A percentile compares a stretch with the other conserved stretches of the same genome.
Conservation (phyloP, 495 filamentous ascomycete genomes). For the Trichoderma reesei region DNA sequence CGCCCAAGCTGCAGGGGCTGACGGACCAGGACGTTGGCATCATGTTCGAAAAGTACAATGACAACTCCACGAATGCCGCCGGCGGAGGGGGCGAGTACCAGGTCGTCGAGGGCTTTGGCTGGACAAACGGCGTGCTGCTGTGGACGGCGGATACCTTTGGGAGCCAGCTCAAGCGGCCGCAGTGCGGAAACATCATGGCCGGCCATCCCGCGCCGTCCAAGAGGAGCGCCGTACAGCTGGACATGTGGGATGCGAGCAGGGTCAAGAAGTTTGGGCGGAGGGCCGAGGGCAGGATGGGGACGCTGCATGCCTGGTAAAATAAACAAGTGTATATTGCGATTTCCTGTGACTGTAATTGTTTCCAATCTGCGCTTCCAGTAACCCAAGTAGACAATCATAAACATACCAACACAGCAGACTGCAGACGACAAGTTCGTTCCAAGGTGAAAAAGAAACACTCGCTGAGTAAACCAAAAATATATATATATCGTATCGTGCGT, state of each 20-base stretch:
- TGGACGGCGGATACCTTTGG: slow-evolving; percentile 39
- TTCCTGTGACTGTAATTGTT: no score
- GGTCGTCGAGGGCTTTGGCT: slow-evolving; percentile 44
- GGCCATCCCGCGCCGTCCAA: slow-evolving; percentile 19
- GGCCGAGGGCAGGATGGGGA: slow-evolving; percentile 4
- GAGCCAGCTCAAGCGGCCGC: slow-evolving; percentile 28
- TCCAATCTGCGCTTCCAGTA: no score
- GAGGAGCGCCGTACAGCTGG: slow-evolving; percentile 31
- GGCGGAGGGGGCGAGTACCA: slow-evolving; percentile 41
- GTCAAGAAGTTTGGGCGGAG: slow-evolving; percentile 27
- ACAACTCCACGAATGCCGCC: slow-evolving; percentile 36
- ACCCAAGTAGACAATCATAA: no score
- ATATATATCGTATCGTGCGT: neutral
- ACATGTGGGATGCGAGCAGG: slow-evolving; percentile 28
- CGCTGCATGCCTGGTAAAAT: no score
- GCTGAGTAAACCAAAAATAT: neutral
- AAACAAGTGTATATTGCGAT: neutral
- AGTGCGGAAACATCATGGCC: slow-evolving; percentile 34
- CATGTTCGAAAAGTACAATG: slow-evolving; percentile 45
- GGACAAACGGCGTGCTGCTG: slow-evolving; percentile 43
- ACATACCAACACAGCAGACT: no score
- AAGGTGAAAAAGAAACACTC: no score
- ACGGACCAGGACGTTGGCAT: slow-evolving; percentile 25
- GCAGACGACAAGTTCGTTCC: no score
- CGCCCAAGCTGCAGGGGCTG: slow-evolving; percentile 33